Evolutionary conservation across 2,329 filamentous ascomycete genomes (phyloP).

Genomic region (Hypoxylon rubiginosum): DNA sequence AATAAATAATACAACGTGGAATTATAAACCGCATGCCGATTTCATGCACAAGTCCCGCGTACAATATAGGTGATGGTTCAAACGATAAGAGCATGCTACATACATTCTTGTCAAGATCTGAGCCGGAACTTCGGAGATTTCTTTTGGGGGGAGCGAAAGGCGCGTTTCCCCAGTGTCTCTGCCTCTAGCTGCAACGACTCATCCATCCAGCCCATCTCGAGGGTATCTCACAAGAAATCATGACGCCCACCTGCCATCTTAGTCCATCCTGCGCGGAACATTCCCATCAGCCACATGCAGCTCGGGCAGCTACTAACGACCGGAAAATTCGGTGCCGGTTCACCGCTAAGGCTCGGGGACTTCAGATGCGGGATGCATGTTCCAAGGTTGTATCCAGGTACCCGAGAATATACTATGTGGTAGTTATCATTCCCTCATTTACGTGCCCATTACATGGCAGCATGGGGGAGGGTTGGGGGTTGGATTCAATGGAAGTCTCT

Average conservation of each 20-base stretch:
- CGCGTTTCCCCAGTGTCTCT: conserved; percentile 32
- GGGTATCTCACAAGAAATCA: conserved; percentile 28
- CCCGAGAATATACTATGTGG: conserved; percentile 1
- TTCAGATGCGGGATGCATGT: neutral
- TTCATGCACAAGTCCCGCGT: conserved; percentile 32
- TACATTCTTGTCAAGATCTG: conserved; percentile 29
- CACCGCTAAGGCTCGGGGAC: conserved; percentile 21
- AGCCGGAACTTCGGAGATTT: conserved; percentile 43
- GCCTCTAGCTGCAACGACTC: conserved; percentile 16
- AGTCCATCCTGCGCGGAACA: conserved; percentile 22
- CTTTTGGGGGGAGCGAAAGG: conserved; percentile 19
- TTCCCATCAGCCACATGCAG: conserved; percentile 22
- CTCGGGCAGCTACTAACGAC: conserved; percentile 11
- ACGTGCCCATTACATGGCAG: conserved; percentile 13
- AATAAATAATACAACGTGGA: conserved; percentile 32
- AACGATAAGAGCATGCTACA: conserved; percentile 35
- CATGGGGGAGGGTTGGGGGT: neutral
- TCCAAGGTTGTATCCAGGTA: conserved; percentile 3
- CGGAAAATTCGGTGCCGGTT: conserved; percentile 30
- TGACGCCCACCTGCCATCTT: conserved; percentile 8
- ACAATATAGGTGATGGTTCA: conserved; percentile 15
- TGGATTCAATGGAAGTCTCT: neutral
- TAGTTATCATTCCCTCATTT: neutral
- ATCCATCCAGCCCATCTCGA: conserved; percentile 6
- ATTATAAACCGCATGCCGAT: conserved; percentile 34